phyloP scores from a whole-genome alignment of 495 filamentous ascomycete genomes.

The Talaromyces liani region DNA sequence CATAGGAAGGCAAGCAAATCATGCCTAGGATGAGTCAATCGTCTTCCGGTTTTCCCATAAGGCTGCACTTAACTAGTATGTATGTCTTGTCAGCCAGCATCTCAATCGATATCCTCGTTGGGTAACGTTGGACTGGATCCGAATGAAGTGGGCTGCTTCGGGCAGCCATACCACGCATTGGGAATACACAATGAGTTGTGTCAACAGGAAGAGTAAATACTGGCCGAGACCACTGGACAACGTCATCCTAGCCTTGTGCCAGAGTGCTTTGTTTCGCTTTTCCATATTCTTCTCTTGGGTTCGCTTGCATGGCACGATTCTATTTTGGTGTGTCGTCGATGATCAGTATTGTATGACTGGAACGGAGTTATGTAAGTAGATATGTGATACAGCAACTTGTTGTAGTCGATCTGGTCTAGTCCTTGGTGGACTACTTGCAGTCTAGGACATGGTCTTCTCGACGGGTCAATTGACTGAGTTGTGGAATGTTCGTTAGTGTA shows the following conservation, averaged over 20 bases:
- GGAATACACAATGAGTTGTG: background rate
- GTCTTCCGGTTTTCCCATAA: background rate
- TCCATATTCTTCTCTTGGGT: background rate
- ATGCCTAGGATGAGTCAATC: background rate
- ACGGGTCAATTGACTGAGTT: background rate
- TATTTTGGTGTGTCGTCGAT: background rate
- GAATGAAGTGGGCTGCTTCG: conserved; percentile 13
- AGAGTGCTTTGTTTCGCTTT: background rate
- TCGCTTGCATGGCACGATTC: background rate
- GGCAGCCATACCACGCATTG: background rate
- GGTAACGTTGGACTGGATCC: background rate
- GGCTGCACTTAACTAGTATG: background rate
- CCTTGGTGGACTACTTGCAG: background rate
- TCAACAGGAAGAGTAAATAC: background rate
- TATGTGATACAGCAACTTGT: background rate
- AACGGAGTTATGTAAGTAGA: background rate
- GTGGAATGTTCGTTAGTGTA: background rate
- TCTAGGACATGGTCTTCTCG: background rate
- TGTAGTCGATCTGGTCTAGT: background rate
- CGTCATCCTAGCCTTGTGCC: background rate
- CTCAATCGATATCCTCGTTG: background rate
- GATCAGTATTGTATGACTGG: background rate
- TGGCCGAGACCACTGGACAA: background rate
- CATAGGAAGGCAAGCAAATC: background rate
- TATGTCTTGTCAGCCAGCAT: background rate